Evolutionary conservation across 805 yeast species (phyloP).

Genomic region (Hanseniaspora vineae): DNA sequence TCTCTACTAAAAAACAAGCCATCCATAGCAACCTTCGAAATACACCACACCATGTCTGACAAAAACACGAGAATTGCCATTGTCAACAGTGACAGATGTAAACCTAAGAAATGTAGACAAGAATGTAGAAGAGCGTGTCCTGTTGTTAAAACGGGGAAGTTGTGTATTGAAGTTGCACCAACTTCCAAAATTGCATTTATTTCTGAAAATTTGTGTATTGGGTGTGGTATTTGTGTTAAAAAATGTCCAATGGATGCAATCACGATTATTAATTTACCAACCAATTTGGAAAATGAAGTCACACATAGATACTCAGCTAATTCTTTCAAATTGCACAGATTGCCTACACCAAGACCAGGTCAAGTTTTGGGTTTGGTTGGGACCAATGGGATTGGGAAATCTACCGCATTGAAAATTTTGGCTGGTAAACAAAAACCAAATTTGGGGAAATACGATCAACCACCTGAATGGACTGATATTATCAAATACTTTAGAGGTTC

Average conservation of each 20-base stretch:
- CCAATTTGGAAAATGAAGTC: constrained; percentile 82
- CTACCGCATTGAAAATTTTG: constrained; percentile 90
- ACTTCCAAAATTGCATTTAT: constrained; percentile 86
- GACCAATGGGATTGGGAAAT: constrained; percentile 97
- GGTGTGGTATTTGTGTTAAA: constrained; percentile 99
- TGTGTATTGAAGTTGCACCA: constrained; percentile 94
- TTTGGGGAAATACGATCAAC: constrained; percentile 84
- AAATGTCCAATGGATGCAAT: constrained; percentile 98
- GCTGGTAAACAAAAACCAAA: constrained; percentile 98
- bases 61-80: constrained; percentile 83
- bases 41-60: constrained; percentile 19
- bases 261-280: constrained; percentile 89
- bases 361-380: constrained; percentile 97
- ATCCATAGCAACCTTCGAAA: background rate
- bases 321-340: constrained; percentile 90
- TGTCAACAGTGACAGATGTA: constrained; percentile 87
- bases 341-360: constrained; percentile 98
- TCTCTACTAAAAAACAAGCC: background rate
- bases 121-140: constrained; percentile 97
- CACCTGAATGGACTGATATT: constrained; percentile 96
- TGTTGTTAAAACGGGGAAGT: constrained; percentile 92
- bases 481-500: constrained; percentile 89
- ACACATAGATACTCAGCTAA: constrained; percentile 97
- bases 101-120: constrained; percentile 97
- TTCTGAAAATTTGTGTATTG: constrained; percentile 88